phyloP scores from a whole-genome alignment of 2,329 filamentous ascomycete species.

The Curvularia eragrostidis region DNA sequence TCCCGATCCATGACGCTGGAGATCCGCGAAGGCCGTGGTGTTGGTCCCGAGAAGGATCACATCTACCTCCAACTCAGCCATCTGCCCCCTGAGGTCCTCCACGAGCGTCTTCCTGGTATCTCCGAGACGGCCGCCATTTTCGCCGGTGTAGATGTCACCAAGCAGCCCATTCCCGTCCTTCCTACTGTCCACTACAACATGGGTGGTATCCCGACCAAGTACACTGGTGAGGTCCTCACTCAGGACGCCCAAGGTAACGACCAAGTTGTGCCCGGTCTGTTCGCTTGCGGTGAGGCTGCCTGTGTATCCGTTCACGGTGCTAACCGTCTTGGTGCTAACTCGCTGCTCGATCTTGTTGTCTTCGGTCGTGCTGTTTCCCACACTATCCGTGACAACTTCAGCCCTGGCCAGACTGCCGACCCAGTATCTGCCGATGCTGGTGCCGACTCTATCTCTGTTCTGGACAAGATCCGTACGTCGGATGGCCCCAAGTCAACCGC shows the following conservation, averaged over 20 bases:
- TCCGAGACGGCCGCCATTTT: constrained; percentile 98
- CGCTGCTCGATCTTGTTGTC: constrained; percentile 93
- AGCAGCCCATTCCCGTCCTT: constrained; percentile 95
- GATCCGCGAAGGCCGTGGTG: constrained; percentile 96
- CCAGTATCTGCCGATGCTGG: constrained; percentile 84
- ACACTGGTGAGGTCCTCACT: constrained; percentile 94
- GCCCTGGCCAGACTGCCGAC: constrained; percentile 79
- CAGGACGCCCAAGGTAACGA: constrained; percentile 86
- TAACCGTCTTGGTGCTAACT: constrained; percentile 98
- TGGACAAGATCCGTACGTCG: constrained; percentile 85
- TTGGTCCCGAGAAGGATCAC: constrained; percentile 96
- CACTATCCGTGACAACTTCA: constrained; percentile 94
- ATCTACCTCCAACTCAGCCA: constrained; percentile 98
- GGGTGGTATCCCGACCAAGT: constrained; percentile 97
- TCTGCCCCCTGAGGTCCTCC: constrained; percentile 87
- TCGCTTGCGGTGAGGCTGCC: constrained; percentile 95
- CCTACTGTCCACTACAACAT: constrained; percentile 99
- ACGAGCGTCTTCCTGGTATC: constrained; percentile 97
- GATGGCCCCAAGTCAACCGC: constrained; percentile 85
- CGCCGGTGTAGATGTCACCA: constrained; percentile 93
- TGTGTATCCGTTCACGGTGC: constrained; percentile 98
- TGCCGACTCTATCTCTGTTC: constrained; percentile 81
- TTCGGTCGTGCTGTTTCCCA: constrained; percentile 97
- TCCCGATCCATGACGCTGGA: constrained; percentile 98
- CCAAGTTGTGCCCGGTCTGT: constrained; percentile 91